Percentiles rank a stretch among this genome's conserved stretches.
phyloP scores from a whole-genome alignment of 2,329 filamentous ascomycete species.

The Pseudonectria buxi region DNA sequence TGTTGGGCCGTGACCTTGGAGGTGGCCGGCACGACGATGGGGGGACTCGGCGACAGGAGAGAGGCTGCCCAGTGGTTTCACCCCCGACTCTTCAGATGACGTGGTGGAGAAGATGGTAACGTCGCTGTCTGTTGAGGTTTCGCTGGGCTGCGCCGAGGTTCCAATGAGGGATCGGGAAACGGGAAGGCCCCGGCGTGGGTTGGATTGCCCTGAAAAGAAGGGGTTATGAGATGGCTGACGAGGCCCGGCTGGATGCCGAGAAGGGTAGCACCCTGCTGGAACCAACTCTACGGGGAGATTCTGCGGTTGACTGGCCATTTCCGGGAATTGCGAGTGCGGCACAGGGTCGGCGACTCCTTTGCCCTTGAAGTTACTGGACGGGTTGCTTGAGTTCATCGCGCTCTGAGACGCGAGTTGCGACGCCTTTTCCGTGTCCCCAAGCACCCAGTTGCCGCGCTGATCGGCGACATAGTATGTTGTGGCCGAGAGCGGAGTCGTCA shows the following conservation, averaged over 20 bases:
- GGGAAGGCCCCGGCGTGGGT: conserved; percentile 14
- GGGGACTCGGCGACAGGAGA: conserved; percentile 46
- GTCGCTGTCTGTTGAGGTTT: conserved; percentile 26
- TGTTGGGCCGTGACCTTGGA: conserved; percentile 25
- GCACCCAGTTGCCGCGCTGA: conserved; percentile 47
- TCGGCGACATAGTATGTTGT: conserved; percentile 45
- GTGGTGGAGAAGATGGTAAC: conserved; percentile 26
- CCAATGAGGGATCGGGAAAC: conserved; percentile 14
- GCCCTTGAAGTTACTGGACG: conserved; percentile 13
- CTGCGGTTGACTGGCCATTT: conserved; percentile 4
- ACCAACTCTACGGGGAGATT: conserved; percentile 27
- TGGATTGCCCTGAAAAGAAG: conserved; percentile 18
- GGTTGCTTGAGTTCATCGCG: conserved; percentile 8
- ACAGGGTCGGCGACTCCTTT: background rate
- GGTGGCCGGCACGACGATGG: conserved; percentile 23
- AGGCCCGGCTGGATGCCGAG: conserved; percentile 11
- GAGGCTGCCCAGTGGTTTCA: conserved; percentile 26
- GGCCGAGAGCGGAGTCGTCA: conserved; percentile 37
- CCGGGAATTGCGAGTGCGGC: conserved; percentile 1
- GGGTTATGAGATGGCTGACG: conserved; percentile 10
- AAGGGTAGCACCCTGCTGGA: conserved; percentile 17
- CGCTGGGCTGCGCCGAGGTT: conserved; percentile 17
- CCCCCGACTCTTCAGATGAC: conserved; percentile 21
- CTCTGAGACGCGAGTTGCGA: conserved; percentile 14
- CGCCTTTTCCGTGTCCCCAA: conserved; percentile 32